Evolutionary conservation across 306 rosid species (phyloP).

Genomic region (Clitoria ternatea): DNA sequence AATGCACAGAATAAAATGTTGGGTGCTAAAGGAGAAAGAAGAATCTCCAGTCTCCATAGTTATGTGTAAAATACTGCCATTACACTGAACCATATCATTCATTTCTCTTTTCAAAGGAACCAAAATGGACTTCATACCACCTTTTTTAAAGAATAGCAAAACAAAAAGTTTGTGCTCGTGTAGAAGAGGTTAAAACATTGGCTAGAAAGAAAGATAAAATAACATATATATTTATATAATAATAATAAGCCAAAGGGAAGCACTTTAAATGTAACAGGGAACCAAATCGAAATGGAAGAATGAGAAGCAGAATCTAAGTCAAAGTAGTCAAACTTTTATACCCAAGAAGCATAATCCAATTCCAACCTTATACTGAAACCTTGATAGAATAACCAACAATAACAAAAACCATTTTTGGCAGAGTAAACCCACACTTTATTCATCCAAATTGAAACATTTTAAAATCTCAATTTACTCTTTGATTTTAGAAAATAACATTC

Average conservation of each 20-base stretch:
- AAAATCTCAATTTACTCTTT: too few relatives aligned
- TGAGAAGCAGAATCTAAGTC: conserved; percentile 50
- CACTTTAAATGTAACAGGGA: conserved; percentile 33
- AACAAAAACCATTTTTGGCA: not conserved
- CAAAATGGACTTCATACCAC: not conserved
- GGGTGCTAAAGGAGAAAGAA: conserved; percentile 32
- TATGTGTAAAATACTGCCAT: conserved; percentile 2
- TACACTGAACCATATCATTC: conserved; percentile 22
- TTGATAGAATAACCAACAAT: not conserved
- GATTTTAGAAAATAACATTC: too few relatives aligned
- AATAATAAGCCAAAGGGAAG: conserved; percentile 19
- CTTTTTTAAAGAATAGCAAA: not conserved
- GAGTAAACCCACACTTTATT: too few relatives aligned
- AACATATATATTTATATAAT: not conserved
- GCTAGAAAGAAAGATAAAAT: not conserved
- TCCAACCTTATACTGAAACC: not conserved
- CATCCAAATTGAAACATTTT: too few relatives aligned
- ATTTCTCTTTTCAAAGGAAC: conserved; percentile 19
- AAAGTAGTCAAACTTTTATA: conserved; percentile 53
- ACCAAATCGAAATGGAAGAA: conserved; percentile 51
- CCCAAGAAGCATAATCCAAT: conserved; percentile 34
- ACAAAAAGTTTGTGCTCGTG: conserved; percentile 1
- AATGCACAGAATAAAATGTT: conserved; percentile 31
- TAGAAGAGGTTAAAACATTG: not conserved
- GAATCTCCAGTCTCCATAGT: not conserved